phyloP scores from a whole-genome alignment of 495 filamentous ascomycete genomes.

The Xylaria nigripes region DNA sequence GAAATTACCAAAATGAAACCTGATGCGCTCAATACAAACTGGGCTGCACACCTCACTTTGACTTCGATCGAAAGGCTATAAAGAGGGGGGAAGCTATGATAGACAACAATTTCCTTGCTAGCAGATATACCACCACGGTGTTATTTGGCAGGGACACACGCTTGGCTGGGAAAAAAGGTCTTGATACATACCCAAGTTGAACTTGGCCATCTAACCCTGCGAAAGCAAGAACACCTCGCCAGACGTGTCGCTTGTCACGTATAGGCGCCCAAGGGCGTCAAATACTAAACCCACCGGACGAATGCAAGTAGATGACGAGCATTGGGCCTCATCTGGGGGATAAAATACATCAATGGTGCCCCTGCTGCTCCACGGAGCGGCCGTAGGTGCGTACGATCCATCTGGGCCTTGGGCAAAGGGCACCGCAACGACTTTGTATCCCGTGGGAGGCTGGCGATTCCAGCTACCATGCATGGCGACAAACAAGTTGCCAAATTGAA shows the following conservation, averaged over 20 bases:
- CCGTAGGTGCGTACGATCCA: conserved; percentile 29
- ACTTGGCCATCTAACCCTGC: background rate
- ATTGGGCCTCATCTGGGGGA: conserved; percentile 37
- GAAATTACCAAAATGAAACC: no score
- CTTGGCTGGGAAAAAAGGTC: background rate
- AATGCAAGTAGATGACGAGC: conserved; percentile 37
- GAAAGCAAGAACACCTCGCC: conserved; percentile 51
- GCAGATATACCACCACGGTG: no score
- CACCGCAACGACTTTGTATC: conserved; percentile 48
- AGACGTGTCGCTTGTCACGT: conserved; percentile 48
- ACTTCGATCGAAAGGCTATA: no score
- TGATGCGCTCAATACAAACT: background rate
- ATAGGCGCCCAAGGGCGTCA: conserved; percentile 41
- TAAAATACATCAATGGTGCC: conserved; percentile 42
- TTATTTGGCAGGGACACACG: background rate
- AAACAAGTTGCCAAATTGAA: conserved; percentile 22
- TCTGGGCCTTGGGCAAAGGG: conserved; percentile 32
- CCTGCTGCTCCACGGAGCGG: conserved; percentile 30
- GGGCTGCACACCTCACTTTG: no score
- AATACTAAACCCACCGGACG: conserved; percentile 49
- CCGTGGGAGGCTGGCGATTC: conserved; percentile 45
- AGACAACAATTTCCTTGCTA: no score
- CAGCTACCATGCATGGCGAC: conserved; percentile 42
- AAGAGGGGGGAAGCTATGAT: no score
- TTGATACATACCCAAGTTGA: background rate